These are phyloP conservation scores for Suhomyces wounanorum DNA, from an alignment of 1,139 yeast species.

Conservation along the genomic window DNA sequence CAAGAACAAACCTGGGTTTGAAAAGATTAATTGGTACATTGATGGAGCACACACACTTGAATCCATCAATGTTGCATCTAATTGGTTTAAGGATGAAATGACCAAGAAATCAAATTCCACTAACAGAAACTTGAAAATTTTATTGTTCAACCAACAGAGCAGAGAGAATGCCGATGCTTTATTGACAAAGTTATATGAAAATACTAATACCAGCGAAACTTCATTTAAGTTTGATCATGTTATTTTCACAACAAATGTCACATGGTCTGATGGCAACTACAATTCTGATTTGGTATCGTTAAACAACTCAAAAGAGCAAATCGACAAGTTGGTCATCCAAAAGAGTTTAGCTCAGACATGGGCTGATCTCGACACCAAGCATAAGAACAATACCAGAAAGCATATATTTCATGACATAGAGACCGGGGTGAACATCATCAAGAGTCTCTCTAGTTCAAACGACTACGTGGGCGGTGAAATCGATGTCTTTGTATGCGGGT, in stretches of 20 bases:
- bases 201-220: slow-evolving; percentile 24
- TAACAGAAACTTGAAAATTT: slow-evolving; percentile 36
- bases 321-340: slow-evolving; percentile 82
- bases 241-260: slow-evolving; percentile 86
- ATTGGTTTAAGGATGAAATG: slow-evolving; percentile 62
- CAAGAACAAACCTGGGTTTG: slow-evolving; percentile 39
- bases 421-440: slow-evolving; percentile 60
- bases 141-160: slow-evolving; percentile 91
- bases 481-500: slow-evolving; percentile 91
- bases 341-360: slow-evolving; percentile 70
- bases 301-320: slow-evolving; percentile 71
- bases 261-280: slow-evolving; percentile 83
- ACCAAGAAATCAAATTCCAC: not conserved
- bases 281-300: slow-evolving; percentile 82
- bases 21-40: slow-evolving; percentile 67
- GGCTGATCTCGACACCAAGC: slow-evolving; percentile 52
- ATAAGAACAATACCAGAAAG: slow-evolving; percentile 34
- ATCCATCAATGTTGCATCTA: slow-evolving; percentile 75
- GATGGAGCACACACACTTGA: slow-evolving; percentile 98
- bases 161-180: slow-evolving; percentile 75
- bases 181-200: slow-evolving; percentile 53
- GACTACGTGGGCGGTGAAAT: slow-evolving; percentile 31
- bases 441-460: slow-evolving; percentile 38
- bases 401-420: slow-evolving; percentile 77
- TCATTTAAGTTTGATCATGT: slow-evolving; percentile 64